These are phyloP conservation scores for Pseudonitzschia delicatissima DNA, from an alignment of 108 stramenopile species.

Conservation along the genomic window DNA sequence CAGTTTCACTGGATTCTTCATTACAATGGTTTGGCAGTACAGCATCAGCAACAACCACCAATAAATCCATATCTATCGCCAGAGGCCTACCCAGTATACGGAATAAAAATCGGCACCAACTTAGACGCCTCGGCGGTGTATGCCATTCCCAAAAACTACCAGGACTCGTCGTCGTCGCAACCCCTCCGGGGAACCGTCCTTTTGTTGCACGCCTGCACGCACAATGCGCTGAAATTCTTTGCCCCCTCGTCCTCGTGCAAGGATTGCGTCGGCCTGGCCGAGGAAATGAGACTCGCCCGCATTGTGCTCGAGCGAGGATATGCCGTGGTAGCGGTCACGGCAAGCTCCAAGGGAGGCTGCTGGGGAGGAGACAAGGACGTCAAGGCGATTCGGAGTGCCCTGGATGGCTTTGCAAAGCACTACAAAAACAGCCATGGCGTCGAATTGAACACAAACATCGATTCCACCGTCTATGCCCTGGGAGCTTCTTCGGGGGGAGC, in stretches of 20 bases:
- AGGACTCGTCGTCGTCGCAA: background rate
- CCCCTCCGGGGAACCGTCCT: constrained; percentile 32
- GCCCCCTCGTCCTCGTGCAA: constrained; percentile 29
- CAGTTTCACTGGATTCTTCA: too few species aligned
- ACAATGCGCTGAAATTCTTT: constrained; percentile 49
- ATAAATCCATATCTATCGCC: too few species aligned
- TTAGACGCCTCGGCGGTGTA: background rate
- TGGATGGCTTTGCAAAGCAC: constrained; percentile 9
- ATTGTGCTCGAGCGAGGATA: constrained; percentile 34
- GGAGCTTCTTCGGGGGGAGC: constrained; percentile 51
- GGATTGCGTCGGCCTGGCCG: constrained; percentile 43
- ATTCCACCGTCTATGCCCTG: constrained; percentile 22
- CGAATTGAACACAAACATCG: background rate
- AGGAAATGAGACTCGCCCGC: constrained; percentile 44
- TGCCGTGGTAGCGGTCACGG: constrained; percentile 34
- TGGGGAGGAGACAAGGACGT: constrained; percentile 30
- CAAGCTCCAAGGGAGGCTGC: constrained; percentile 34
- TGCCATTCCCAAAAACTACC: background rate
- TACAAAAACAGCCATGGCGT: too few species aligned
- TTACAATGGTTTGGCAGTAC: too few species aligned
- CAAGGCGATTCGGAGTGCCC: constrained; percentile 17
- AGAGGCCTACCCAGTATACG: background rate
- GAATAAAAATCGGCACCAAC: background rate
- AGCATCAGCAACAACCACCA: too few species aligned
- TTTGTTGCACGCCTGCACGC: constrained; percentile 47